Evolutionary conservation across 805 yeast species (phyloP), one percentile per base, ranked within the genome.

Genomic region (Monosporozyma unispora): DNA sequence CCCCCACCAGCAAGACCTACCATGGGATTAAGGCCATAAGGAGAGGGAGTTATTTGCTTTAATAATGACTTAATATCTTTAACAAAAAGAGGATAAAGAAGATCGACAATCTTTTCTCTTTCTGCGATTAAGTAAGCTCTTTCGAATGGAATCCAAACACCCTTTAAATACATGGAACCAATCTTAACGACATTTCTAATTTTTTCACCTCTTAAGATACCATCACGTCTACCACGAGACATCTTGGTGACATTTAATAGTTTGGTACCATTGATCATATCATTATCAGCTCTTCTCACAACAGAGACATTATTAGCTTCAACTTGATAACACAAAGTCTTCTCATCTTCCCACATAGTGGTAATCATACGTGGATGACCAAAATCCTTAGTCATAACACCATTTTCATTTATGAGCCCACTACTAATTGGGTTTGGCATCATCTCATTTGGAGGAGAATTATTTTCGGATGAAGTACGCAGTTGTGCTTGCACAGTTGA

Each of bases 321-420:
- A 28, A 86, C 91, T 67, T 85, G 93, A 70, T 85, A 86, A 62
- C 93, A 86, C 48, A 86, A 67, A 0, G 95, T 86, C 57, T 83
- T 82, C 61, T 86, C 95, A 62, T 86, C 95, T 61, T 86, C 93
- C 95, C 95, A 86, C 78, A 83, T 79, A n/a, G 93, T 85, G 22
- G 93, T 84, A 46, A 89, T 83, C 49, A 85, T 87, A 52, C 78
- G 21, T 23, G 50, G 50, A 31, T 48, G 42, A 21, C 25, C 27
- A 3, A 35, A 16, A 8, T 19, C 18, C 12, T 35, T 16, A 14
- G 11, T 19, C 4, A 35, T 16, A 16, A 4, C 21, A 27, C 37
- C 25, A 16, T 42, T 42, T 29, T 42, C 35, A 25, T 41, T n/a
- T 5, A 27, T 8, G 3, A 14, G 2, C n/a, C 31, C 12, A 41